Evolutionary conservation across 2,329 filamentous ascomycete genomes (phyloP).

Genomic region (Ophiostoma pallidulum): DNA sequence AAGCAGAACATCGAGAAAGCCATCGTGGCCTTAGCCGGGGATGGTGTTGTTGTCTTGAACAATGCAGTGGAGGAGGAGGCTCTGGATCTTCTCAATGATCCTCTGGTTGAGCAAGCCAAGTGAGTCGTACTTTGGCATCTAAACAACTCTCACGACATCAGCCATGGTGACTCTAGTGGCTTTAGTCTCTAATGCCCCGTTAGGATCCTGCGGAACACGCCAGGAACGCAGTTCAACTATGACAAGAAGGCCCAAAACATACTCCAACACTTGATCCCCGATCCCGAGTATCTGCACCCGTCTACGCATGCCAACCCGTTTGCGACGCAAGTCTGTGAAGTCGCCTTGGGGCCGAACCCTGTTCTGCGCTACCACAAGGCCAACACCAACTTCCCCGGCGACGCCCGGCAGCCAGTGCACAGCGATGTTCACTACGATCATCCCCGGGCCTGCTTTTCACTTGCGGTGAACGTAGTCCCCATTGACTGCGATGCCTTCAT

Average conservation of each 20-base stretch:
- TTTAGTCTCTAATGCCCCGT: too few species aligned
- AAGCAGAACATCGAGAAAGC: constrained; percentile 13
- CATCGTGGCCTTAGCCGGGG: constrained; percentile 8
- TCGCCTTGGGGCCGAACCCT: constrained; percentile 12
- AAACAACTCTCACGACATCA: too few species aligned
- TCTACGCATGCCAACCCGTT: constrained; percentile 13
- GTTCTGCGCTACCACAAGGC: constrained; percentile 15
- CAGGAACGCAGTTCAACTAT: constrained; percentile 15
- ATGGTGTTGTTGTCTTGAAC: constrained; percentile 13
- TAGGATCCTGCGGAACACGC: constrained; percentile 6
- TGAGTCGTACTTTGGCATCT: background rate
- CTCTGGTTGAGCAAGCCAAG: constrained; percentile 13
- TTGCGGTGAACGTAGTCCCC: constrained; percentile 38
- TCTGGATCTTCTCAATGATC: constrained; percentile 10
- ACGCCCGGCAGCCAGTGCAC: constrained; percentile 30
- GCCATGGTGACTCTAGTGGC: too few species aligned
- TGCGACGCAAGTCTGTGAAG: constrained; percentile 9
- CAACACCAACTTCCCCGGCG: constrained; percentile 14
- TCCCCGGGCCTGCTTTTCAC: constrained; percentile 36
- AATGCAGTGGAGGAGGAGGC: constrained; percentile 4
- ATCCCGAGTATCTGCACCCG: constrained; percentile 7
- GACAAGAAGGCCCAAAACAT: constrained; percentile 15
- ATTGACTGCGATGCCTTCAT: constrained; percentile 35
- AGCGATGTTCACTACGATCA: constrained; percentile 36
- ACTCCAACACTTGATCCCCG: constrained; percentile 15